phyloP scores from a whole-genome alignment of 495 filamentous ascomycete genomes.

The Penicillium samsonianum region DNA sequence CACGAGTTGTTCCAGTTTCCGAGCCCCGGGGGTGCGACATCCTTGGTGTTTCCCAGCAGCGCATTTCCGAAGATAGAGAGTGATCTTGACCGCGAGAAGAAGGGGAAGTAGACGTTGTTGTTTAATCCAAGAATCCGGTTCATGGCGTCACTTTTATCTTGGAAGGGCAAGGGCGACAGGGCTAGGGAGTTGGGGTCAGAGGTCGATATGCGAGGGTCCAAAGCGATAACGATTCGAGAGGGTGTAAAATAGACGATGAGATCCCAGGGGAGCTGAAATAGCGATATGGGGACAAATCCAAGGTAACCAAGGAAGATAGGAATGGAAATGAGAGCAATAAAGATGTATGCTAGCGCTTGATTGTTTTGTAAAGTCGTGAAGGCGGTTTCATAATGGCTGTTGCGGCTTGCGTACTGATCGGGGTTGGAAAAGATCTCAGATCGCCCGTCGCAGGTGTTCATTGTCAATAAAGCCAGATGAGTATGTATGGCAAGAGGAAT shows the following conservation, averaged over 20 bases:
- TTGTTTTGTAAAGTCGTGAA: slow-evolving; percentile 31
- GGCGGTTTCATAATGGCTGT: slow-evolving; percentile 40
- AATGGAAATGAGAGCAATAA: slow-evolving; percentile 27
- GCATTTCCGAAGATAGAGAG: slow-evolving; percentile 46
- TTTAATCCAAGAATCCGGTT: slow-evolving; percentile 67
- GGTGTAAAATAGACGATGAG: slow-evolving; percentile 62
- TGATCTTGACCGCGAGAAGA: slow-evolving; percentile 48
- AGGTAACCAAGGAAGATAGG: slow-evolving; percentile 35
- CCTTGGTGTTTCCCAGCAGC: slow-evolving; percentile 38
- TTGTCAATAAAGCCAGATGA: slow-evolving; percentile 30
- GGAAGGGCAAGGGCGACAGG: slow-evolving; percentile 27
- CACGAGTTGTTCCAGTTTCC: slow-evolving; percentile 95
- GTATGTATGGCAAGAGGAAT: slow-evolving; percentile 28
- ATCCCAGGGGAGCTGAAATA: slow-evolving; percentile 57
- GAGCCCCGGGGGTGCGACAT: slow-evolving; percentile 66
- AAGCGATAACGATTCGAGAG: slow-evolving; percentile 56
- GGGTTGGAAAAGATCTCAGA: slow-evolving; percentile 37
- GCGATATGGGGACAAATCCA: slow-evolving; percentile 29
- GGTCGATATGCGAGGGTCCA: slow-evolving; percentile 50
- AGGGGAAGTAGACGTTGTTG: slow-evolving; percentile 50
- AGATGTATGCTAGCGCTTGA: slow-evolving; percentile 26
- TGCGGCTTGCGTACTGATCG: slow-evolving; percentile 27
- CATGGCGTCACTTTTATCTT: slow-evolving; percentile 66
- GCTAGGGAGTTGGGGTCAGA: slow-evolving; percentile 24
- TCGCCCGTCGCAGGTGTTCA: slow-evolving; percentile 43